Conservation (phyloP, 1,284 basidiomycete genomes). For the Marasmius tenuissimus region DNA sequence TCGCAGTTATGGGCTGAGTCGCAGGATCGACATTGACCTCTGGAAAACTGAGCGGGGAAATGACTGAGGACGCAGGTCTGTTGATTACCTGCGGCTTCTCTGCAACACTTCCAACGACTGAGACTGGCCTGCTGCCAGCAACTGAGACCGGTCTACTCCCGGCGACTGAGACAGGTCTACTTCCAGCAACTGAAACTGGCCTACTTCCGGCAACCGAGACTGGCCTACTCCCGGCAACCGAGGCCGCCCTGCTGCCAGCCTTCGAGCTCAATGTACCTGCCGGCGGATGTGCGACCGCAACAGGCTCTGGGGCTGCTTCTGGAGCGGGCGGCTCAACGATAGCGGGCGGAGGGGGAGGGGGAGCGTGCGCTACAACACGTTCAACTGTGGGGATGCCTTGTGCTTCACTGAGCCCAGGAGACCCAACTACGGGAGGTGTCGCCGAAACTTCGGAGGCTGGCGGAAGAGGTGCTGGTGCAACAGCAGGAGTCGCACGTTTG, state of each 20-base stretch:
- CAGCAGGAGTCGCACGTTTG: neutral
- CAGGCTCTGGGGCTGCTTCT: slow-evolving; percentile 10
- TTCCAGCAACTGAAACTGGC: neutral
- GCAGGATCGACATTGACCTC: slow-evolving; percentile 1
- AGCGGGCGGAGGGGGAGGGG: neutral
- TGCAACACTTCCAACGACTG: neutral
- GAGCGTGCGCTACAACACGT: neutral
- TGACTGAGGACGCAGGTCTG: slow-evolving; percentile 6
- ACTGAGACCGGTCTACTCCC: neutral
- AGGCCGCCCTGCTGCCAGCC: slow-evolving; percentile 1
- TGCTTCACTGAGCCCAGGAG: neutral
- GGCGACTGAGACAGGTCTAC: neutral
- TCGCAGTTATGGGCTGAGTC: slow-evolving; percentile 3
- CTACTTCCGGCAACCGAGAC: neutral
- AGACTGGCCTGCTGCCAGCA: slow-evolving; percentile 1
- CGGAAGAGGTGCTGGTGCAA: slow-evolving; percentile 9
- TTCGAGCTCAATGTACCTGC: neutral
- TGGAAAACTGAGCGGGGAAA: slow-evolving; percentile 8
- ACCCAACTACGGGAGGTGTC: neutral
- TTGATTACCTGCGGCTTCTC: slow-evolving; percentile 1
- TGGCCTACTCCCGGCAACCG: neutral
- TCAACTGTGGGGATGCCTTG: neutral
- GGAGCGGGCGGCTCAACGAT: slow-evolving; percentile 10
- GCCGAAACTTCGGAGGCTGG: neutral
- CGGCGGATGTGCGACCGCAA: neutral